phyloP scores from a whole-genome alignment of 192 early-diverging fungal genomes.

The Coemansia pectinata region DNA sequence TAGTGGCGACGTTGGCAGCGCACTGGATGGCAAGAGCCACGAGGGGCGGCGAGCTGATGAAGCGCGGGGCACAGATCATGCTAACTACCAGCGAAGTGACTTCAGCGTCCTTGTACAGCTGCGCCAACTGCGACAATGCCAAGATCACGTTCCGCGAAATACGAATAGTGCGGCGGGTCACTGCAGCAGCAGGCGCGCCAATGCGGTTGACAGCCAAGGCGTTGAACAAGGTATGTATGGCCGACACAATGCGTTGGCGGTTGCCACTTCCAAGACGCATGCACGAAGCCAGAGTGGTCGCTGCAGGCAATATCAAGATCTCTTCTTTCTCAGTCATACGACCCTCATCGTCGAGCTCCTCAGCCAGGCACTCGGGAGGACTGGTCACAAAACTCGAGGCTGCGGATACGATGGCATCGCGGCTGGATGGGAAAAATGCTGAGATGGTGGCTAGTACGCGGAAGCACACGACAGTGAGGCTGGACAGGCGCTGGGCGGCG shows the following conservation, averaged over 20 bases:
- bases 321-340: slow-evolving; percentile 11
- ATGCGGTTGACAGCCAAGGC: slow-evolving; percentile 27
- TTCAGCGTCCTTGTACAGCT: slow-evolving; percentile 38
- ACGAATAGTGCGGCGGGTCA: slow-evolving; percentile 14
- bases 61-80: slow-evolving; percentile 64
- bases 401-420: slow-evolving; percentile 12
- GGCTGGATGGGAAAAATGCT: slow-evolving; percentile 27
- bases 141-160: slow-evolving; percentile 45
- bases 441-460: slow-evolving; percentile 38
- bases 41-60: slow-evolving; percentile 48
- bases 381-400: slow-evolving; percentile 30
- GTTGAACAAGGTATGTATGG: slow-evolving; percentile 42
- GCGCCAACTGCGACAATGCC: slow-evolving; percentile 35
- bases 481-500: slow-evolving; percentile 18
- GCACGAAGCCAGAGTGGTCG: slow-evolving; percentile 31
- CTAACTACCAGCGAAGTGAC: slow-evolving; percentile 64
- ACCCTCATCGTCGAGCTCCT: slow-evolving; percentile 13
- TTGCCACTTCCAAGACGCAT: neutral
- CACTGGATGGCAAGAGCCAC: slow-evolving; percentile 58
- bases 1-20: slow-evolving; percentile 63
- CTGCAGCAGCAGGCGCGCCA: neutral
- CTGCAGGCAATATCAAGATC: slow-evolving; percentile 27
- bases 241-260: slow-evolving; percentile 18
- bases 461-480: slow-evolving; percentile 39
- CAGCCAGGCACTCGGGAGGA: slow-evolving; percentile 23